Evolutionary conservation across 345 rosid species (phyloP).

Genomic region (Acer saccharum): DNA sequence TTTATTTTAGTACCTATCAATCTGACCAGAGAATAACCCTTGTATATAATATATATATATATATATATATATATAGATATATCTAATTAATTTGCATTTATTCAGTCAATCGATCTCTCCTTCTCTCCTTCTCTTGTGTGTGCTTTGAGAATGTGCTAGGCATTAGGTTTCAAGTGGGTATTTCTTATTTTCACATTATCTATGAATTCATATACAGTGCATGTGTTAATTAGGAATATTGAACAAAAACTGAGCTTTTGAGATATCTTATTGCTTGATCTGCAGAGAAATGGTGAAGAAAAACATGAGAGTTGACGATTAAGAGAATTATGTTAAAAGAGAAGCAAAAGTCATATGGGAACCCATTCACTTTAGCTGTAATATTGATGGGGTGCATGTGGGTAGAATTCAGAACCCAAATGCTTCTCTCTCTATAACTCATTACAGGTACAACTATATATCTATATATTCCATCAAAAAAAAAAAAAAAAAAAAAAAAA

Average conservation of each 20-base stretch:
- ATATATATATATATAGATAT: no score
- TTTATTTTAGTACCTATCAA: no score
- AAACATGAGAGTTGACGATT: slow-evolving; percentile 19
- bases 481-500: no score
- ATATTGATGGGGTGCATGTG: slow-evolving; percentile 47
- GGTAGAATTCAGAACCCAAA: slow-evolving; percentile 8
- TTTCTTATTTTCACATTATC: not conserved
- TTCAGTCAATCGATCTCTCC: not conserved
- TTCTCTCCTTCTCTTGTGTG: not conserved
- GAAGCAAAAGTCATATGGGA: slow-evolving; percentile 34
- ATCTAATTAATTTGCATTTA: no score
- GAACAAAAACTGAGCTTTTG: not conserved
- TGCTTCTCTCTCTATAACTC: slow-evolving; percentile 12
- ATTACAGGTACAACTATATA: not conserved
- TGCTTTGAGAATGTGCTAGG: not conserved
- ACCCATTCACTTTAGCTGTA: slow-evolving; percentile 52
- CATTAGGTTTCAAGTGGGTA: slow-evolving; percentile 7
- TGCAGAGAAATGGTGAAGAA: slow-evolving; percentile 15
- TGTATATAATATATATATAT: no score
- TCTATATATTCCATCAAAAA: no score
- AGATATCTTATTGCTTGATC: not conserved
- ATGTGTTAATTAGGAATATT: not conserved
- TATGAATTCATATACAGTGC: no score
- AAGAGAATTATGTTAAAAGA: not conserved
- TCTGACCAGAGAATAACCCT: no score